Evolutionary conservation across 1,284 basidiomycete species (phyloP).

Genomic region (Ceratobasidium theobromae): DNA sequence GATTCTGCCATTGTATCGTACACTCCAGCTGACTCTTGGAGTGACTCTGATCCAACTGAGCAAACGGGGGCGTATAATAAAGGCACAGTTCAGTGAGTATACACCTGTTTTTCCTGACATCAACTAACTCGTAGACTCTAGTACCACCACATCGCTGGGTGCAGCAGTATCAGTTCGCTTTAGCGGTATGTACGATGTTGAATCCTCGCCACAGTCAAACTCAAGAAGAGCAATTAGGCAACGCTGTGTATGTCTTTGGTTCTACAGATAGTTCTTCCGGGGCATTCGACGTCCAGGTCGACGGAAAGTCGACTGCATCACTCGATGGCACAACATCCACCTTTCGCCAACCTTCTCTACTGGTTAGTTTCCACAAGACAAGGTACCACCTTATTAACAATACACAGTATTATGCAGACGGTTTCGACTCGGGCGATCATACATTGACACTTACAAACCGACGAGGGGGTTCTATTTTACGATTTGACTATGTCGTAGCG

Average conservation of each 20-base stretch:
- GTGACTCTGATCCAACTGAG: not conserved
- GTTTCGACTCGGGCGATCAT: not conserved
- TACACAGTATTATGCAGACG: slow-evolving; percentile 12
- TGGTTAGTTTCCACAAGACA: too few relatives aligned
- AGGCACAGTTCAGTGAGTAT: slow-evolving; percentile 16
- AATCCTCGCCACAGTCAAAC: not conserved
- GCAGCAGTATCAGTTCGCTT: slow-evolving; percentile 21
- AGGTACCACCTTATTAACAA: not conserved
- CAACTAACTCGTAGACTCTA: not conserved
- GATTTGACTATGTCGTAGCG: slow-evolving; percentile 18
- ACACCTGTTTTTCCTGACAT: not conserved
- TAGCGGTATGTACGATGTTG: not conserved
- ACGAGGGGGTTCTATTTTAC: not conserved
- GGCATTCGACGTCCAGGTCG: slow-evolving; percentile 2
- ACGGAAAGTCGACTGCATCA: not conserved
- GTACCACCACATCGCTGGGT: not conserved
- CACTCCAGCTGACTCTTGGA: slow-evolving; percentile 13
- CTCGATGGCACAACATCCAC: slow-evolving; percentile 1
- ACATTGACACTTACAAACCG: slow-evolving; percentile 24
- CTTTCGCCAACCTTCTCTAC: slow-evolving; percentile 14
- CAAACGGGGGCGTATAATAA: not conserved
- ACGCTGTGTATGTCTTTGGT: slow-evolving; percentile 17
- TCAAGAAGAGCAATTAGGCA: not conserved
- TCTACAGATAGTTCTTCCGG: slow-evolving; percentile 24
- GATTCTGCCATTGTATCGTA: not conserved